A percentile compares a stretch with the other conserved stretches of the same genome.
These are phyloP conservation scores for Xylaria acuta DNA, from an alignment of 495 filamentous ascomycete genomes.

Conservation along the genomic window DNA sequence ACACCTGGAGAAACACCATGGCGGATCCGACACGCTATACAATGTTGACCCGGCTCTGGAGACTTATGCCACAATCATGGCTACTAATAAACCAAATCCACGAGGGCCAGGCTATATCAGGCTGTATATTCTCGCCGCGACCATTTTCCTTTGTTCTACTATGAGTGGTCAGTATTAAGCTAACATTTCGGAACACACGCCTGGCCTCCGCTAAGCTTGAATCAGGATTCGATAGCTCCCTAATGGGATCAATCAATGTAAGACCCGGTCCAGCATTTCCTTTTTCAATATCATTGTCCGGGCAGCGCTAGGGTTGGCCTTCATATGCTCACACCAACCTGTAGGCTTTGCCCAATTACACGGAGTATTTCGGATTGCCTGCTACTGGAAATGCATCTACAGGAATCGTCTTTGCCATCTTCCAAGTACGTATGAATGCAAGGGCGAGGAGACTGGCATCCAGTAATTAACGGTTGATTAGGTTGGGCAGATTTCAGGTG, in stretches of 20 bases:
- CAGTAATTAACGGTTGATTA: slow-evolving; percentile 15
- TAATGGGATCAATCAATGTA: slow-evolving; percentile 46
- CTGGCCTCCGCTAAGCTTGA: slow-evolving; percentile 15
- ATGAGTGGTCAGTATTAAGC: slow-evolving; percentile 36
- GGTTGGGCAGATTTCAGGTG: slow-evolving; percentile 41
- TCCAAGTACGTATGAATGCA: slow-evolving; percentile 33
- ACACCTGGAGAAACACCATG: background rate
- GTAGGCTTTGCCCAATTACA: slow-evolving; percentile 42
- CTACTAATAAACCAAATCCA: slow-evolving; percentile 38
- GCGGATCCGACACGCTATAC: background rate
- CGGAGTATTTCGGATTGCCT: slow-evolving; percentile 36
- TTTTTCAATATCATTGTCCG: background rate
- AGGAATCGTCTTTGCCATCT: slow-evolving; percentile 44
- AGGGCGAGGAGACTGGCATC: no score
- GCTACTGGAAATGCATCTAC: slow-evolving; percentile 37
- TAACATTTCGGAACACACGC: background rate
- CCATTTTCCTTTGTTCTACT: slow-evolving; percentile 41
- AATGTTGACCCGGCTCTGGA: slow-evolving; percentile 32
- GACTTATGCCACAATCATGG: slow-evolving; percentile 39
- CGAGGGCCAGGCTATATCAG: slow-evolving; percentile 37
- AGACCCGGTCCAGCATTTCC: background rate
- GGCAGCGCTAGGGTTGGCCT: background rate
- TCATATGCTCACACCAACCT: slow-evolving; percentile 1
- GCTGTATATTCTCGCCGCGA: slow-evolving; percentile 35
- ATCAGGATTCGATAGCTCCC: slow-evolving; percentile 40